phyloP scores from a whole-genome alignment of 192 early-diverging fungal genomes.

The Coemansia sp. region DNA sequence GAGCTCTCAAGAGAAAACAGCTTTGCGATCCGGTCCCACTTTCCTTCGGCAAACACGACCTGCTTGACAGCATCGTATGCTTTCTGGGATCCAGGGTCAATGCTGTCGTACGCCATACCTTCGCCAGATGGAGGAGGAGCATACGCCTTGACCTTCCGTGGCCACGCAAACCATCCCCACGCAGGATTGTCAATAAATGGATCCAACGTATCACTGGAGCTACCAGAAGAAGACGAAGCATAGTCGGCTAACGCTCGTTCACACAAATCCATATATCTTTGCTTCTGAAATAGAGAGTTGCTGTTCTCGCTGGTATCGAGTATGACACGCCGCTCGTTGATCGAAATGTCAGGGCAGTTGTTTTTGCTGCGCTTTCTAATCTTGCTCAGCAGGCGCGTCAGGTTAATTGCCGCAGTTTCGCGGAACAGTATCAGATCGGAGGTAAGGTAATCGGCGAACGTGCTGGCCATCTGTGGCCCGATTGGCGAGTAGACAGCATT shows the following conservation, averaged over 20 bases:
- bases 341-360: constrained; percentile 6
- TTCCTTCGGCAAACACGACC: constrained; percentile 57
- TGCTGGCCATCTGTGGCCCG: constrained; percentile 57
- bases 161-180: constrained; percentile 85
- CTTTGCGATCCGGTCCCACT: constrained; percentile 67
- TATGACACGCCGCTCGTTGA: constrained; percentile 2
- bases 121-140: constrained; percentile 28
- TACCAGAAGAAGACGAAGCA: constrained; percentile 2
- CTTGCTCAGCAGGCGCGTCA: constrained; percentile 63
- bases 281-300: neutral
- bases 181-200: constrained; percentile 61
- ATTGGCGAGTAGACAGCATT: constrained; percentile 63
- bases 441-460: constrained; percentile 61
- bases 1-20: constrained; percentile 71
- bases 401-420: constrained; percentile 61
- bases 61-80: constrained; percentile 59
- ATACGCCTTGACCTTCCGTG: constrained; percentile 61
- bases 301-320: constrained; percentile 4
- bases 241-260: constrained; percentile 32
- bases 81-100: constrained; percentile 61
- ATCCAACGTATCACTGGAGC: neutral
- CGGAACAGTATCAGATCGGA: constrained; percentile 77
- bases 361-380: constrained; percentile 65
- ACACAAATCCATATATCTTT: constrained; percentile 27
- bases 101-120: constrained; percentile 44